A percentile compares a stretch with the other conserved stretches of the same genome.
Evolutionary conservation across 441 rosid genomes (phyloP).

Genomic region (Populus trichocarpa): DNA sequence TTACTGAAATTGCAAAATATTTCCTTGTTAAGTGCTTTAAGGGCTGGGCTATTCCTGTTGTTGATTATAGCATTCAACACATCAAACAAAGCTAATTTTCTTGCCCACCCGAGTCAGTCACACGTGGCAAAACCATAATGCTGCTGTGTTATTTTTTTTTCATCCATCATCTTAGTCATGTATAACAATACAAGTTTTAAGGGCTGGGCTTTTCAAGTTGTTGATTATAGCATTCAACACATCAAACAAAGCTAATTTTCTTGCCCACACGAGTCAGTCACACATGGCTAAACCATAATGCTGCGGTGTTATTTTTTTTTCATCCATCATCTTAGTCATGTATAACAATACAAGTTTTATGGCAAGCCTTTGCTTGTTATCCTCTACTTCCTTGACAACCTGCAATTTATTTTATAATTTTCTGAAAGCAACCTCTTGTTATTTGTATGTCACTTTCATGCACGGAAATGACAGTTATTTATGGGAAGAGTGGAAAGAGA

Average conservation of each 20-base stretch:
- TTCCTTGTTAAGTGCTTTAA: background rate
- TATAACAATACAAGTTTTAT: background rate
- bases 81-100: background rate
- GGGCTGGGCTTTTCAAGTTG: background rate
- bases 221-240: no score
- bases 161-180: background rate
- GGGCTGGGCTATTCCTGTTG: background rate
- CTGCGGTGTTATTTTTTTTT: background rate
- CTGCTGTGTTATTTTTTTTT: background rate
- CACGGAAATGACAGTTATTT: conserved; percentile 56
- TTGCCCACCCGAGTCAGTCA: background rate
- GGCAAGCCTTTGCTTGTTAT: background rate
- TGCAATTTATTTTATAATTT: conserved; percentile 14
- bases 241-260: no score
- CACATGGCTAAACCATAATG: background rate
- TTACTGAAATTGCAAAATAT: background rate
- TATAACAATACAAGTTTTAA: background rate
- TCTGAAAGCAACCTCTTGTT: background rate
- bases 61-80: background rate
- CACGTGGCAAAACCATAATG: background rate
- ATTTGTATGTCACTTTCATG: conserved; percentile 8
- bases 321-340: background rate
- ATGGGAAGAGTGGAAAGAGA: conserved; percentile 75
- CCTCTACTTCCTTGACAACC: conserved; percentile 6
- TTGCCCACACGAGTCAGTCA: background rate